phyloP scores from a whole-genome alignment of 768 basidiomycete species.

The Galerina marginata region DNA sequence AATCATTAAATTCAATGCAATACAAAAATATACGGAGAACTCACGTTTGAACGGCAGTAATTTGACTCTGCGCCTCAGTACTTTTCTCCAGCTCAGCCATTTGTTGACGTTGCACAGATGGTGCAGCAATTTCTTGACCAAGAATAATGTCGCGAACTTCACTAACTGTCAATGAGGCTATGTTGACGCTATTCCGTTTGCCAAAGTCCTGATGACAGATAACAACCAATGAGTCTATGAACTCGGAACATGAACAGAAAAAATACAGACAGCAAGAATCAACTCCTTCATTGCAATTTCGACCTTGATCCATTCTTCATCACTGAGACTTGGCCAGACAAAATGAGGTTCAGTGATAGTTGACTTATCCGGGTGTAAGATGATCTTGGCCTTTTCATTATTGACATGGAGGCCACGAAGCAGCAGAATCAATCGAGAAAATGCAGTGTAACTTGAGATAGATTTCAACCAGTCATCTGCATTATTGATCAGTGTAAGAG shows the following conservation, averaged over 20 bases:
- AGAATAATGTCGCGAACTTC: slow-evolving; percentile 99
- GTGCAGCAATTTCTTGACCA: slow-evolving; percentile 97
- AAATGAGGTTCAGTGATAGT: slow-evolving; percentile 98
- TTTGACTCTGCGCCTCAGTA: slow-evolving; percentile 90
- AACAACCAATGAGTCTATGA: slow-evolving; percentile 15
- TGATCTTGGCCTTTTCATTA: slow-evolving; percentile 99
- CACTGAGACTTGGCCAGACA: slow-evolving; percentile 92
- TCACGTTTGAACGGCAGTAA: slow-evolving; percentile 93
- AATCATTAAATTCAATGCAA: slow-evolving; percentile 8
- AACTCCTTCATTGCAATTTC: slow-evolving; percentile 99
- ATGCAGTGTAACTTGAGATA: slow-evolving; percentile 98
- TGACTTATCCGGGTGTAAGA: slow-evolving; percentile 95
- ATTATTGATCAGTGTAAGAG: slow-evolving; percentile 9
- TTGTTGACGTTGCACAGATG: slow-evolving; percentile 95
- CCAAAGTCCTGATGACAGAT: slow-evolving; percentile 79
- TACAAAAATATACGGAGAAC: slow-evolving; percentile 19
- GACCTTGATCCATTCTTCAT: slow-evolving; percentile 99
- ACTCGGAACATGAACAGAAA: neutral
- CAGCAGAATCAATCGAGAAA: slow-evolving; percentile 96
- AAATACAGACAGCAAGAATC: slow-evolving; percentile 73
- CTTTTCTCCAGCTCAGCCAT: slow-evolving; percentile 99
- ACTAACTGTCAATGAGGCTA: slow-evolving; percentile 93
- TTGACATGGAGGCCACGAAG: slow-evolving; percentile 98
- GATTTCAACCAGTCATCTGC: slow-evolving; percentile 98
- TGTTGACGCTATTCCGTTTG: slow-evolving; percentile 98